A percentile compares a stretch with the other conserved stretches of the same genome.
Conservation (phyloP, 1,139 yeast species). For the Protomyces macrosporus region DNA sequence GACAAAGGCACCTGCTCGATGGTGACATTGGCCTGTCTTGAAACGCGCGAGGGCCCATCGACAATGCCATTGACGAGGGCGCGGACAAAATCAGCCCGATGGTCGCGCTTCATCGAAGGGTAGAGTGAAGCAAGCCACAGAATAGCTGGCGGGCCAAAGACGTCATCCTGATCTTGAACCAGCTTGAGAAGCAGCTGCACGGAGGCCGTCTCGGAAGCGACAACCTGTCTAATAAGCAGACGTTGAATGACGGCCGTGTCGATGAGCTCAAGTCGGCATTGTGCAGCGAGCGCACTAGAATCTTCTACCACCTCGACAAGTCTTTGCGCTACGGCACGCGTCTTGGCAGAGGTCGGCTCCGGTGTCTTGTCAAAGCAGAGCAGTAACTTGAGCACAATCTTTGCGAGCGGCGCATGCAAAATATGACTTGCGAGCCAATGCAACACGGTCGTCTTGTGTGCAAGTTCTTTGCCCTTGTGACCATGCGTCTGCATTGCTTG, state of each 20-base stretch:
- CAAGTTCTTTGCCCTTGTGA: constrained; percentile 33
- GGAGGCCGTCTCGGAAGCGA: constrained; percentile 52
- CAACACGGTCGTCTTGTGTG: constrained; percentile 27
- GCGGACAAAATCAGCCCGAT: constrained; percentile 54
- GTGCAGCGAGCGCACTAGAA: constrained; percentile 38
- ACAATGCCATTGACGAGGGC: constrained; percentile 53
- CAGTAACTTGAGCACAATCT: constrained; percentile 29
- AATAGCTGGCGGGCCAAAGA: constrained; percentile 50
- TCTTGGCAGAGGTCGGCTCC: constrained; percentile 31
- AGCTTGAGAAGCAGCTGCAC: constrained; percentile 49
- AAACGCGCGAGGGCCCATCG: constrained; percentile 41
- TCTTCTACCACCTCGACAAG: constrained; percentile 43
- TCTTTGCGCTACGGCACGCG: constrained; percentile 34
- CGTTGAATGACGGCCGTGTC: constrained; percentile 47
- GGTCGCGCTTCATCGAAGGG: constrained; percentile 51
- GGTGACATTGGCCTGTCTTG: constrained; percentile 55
- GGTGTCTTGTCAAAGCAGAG: constrained; percentile 35
- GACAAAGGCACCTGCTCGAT: constrained; percentile 49
- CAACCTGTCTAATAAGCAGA: constrained; percentile 39
- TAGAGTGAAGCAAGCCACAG: constrained; percentile 54
- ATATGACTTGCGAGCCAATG: constrained; percentile 32
- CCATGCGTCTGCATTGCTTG: constrained; percentile 32
- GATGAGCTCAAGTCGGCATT: constrained; percentile 10
- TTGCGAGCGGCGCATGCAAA: constrained; percentile 29
- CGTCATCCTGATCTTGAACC: constrained; percentile 47